These are phyloP conservation scores for Kodamaea arcana DNA, from an alignment of 1,139 yeast species.

Conservation along the genomic window DNA sequence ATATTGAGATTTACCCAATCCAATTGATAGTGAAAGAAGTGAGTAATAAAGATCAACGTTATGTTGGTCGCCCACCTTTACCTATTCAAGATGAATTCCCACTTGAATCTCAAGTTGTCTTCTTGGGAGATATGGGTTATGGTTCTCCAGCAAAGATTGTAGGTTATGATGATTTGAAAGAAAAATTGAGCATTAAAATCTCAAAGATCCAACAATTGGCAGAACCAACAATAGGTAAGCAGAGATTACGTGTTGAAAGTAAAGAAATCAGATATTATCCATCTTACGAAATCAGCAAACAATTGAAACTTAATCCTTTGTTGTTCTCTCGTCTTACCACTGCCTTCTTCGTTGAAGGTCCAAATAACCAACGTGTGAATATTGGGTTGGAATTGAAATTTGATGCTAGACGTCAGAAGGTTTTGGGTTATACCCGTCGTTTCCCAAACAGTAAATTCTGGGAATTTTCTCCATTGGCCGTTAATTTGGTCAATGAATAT, in stretches of 20 bases:
- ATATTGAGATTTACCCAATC: slow-evolving; percentile 60
- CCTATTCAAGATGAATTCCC: slow-evolving; percentile 86
- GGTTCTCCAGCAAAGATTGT: slow-evolving; percentile 79
- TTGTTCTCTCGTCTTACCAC: slow-evolving; percentile 78
- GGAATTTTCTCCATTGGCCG: slow-evolving; percentile 80
- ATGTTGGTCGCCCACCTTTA: slow-evolving; percentile 64
- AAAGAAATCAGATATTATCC: slow-evolving; percentile 59
- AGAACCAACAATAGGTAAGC: slow-evolving; percentile 63
- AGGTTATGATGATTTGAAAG: slow-evolving; percentile 51
- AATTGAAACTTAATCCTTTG: slow-evolving; percentile 54
- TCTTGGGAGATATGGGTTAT: slow-evolving; percentile 82
- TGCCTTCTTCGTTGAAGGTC: slow-evolving; percentile 56
- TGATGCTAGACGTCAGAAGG: slow-evolving; percentile 77
- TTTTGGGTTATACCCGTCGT: slow-evolving; percentile 78
- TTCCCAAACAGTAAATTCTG: slow-evolving; percentile 55
- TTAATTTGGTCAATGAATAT: slow-evolving; percentile 62
- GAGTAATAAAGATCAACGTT: slow-evolving; percentile 69
- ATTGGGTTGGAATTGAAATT: slow-evolving; percentile 84
- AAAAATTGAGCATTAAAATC: slow-evolving; percentile 51
- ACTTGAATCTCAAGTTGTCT: slow-evolving; percentile 64
- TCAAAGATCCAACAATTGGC: slow-evolving; percentile 46
- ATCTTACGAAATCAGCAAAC: slow-evolving; percentile 61
- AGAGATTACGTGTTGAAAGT: slow-evolving; percentile 55
- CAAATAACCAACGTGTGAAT: slow-evolving; percentile 50
- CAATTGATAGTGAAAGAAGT: slow-evolving; percentile 79